phyloP scores from a whole-genome alignment of 495 filamentous ascomycete species.

The Penicillium alfredii region DNA sequence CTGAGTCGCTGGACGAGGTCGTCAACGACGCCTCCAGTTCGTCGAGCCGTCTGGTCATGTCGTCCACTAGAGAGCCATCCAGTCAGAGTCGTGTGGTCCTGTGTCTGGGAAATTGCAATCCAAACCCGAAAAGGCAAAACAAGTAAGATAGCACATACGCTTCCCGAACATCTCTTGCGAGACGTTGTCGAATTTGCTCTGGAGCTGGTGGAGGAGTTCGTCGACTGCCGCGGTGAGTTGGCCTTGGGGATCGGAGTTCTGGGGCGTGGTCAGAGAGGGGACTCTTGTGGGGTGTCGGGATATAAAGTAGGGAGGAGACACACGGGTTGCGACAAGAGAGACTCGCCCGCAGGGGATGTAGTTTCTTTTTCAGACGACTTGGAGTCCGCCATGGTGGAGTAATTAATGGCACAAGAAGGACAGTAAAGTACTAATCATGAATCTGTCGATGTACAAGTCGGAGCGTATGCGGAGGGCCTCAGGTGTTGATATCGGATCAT shows the following conservation, averaged over 20 bases:
- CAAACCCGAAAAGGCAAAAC: no score
- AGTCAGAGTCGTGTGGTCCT: no score
- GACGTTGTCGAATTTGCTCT: conserved; percentile 74
- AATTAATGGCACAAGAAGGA: no score
- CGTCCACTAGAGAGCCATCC: conserved; percentile 71
- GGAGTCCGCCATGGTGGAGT: conserved; percentile 17
- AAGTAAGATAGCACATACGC: no score
- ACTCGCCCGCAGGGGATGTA: conserved; percentile 10
- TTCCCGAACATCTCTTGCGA: conserved; percentile 83
- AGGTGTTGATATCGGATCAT: no score
- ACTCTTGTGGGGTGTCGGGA: not conserved
- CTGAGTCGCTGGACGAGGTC: conserved; percentile 12
- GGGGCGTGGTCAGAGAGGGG: conserved; percentile 6
- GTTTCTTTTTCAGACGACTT: conserved; percentile 14
- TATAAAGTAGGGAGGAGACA: not conserved
- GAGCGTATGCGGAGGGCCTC: no score
- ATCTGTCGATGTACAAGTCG: no score
- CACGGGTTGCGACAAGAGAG: conserved; percentile 22
- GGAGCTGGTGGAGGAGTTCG: conserved; percentile 75
- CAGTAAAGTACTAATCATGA: no score
- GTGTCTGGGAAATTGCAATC: no score
- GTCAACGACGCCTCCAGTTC: conserved; percentile 66
- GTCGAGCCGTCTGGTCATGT: conserved; percentile 87
- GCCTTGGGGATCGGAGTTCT: conserved; percentile 48
- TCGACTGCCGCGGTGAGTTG: conserved; percentile 71